phyloP scores from a whole-genome alignment of 2,329 filamentous ascomycete species.

The Fusarium anthophilum region DNA sequence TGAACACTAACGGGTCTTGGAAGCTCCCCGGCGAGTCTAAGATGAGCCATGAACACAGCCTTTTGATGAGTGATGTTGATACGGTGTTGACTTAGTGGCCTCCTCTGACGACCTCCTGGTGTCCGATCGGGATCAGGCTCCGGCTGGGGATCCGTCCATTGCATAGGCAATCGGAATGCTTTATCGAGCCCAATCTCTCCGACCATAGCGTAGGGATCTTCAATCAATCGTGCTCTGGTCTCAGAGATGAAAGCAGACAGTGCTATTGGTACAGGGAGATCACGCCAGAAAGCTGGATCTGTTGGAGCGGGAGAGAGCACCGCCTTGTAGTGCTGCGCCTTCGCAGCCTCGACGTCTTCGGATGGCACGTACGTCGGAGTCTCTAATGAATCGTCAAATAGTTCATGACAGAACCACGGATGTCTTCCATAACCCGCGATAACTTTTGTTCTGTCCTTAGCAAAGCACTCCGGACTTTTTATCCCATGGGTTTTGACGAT shows the following conservation, averaged over 20 bases:
- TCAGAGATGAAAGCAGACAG: constrained; percentile 65
- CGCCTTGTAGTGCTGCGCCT: constrained; percentile 29
- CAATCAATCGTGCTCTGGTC: constrained; percentile 62
- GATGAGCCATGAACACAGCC: constrained; percentile 68
- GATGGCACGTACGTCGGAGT: background rate
- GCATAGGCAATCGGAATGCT: constrained; percentile 73
- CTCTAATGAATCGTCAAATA: constrained; percentile 23
- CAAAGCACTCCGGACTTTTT: background rate
- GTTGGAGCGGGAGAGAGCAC: constrained; percentile 24
- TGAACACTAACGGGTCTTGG: constrained; percentile 71
- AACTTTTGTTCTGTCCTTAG: background rate
- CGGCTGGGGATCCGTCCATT: constrained; percentile 52
- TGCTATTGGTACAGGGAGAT: constrained; percentile 66
- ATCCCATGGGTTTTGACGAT: constrained; percentile 13
- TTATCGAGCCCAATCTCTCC: constrained; percentile 81
- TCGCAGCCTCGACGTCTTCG: constrained; percentile 4
- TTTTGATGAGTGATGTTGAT: constrained; percentile 74
- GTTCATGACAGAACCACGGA: constrained; percentile 40
- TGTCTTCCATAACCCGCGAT: constrained; percentile 38
- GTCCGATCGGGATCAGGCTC: constrained; percentile 55
- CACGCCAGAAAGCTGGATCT: constrained; percentile 38
- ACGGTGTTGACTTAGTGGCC: constrained; percentile 70
- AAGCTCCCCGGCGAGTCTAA: constrained; percentile 73
- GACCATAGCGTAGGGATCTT: constrained; percentile 70
- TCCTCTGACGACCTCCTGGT: constrained; percentile 72